Evolutionary conservation across 1,284 basidiomycete species (phyloP).

Genomic region (Cerrena zonata): DNA sequence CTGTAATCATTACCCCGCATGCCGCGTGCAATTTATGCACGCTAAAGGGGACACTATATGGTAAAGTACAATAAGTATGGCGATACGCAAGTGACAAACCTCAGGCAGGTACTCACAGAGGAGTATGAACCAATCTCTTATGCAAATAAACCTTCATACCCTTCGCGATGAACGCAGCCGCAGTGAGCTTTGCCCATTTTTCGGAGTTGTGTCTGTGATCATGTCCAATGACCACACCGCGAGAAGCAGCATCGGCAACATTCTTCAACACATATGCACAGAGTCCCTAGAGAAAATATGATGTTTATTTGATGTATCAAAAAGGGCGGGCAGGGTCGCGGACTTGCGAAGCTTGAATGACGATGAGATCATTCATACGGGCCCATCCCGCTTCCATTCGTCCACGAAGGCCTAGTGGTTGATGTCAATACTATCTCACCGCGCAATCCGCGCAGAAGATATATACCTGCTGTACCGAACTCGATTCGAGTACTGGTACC

Average conservation of each 20-base stretch:
- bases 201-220: slow-evolving; percentile 78
- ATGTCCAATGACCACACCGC: slow-evolving; percentile 75
- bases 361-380: slow-evolving; percentile 79
- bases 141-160: slow-evolving; percentile 70
- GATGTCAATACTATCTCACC: background rate
- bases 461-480: slow-evolving; percentile 78
- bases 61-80: too few relatives aligned
- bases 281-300: slow-evolving; percentile 53
- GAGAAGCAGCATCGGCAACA: slow-evolving; percentile 44
- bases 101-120: slow-evolving; percentile 60
- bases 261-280: slow-evolving; percentile 61
- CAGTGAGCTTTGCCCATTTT: slow-evolving; percentile 70
- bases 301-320: too few relatives aligned
- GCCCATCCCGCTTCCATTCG: slow-evolving; percentile 82
- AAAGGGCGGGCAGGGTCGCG: slow-evolving; percentile 2
- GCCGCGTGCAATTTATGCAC: slow-evolving; percentile 63
- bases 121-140: slow-evolving; percentile 70
- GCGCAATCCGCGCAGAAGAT: background rate
- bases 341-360: slow-evolving; percentile 79
- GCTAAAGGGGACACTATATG: slow-evolving; percentile 73
- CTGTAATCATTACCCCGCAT: slow-evolving; percentile 84
- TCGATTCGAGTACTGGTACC: slow-evolving; percentile 63
- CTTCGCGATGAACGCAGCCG: slow-evolving; percentile 57
- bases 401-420: slow-evolving; percentile 61
- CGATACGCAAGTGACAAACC: too few relatives aligned